Conservation (phyloP, 805 yeast species). For the Teunomyces lycoperdinae region DNA sequence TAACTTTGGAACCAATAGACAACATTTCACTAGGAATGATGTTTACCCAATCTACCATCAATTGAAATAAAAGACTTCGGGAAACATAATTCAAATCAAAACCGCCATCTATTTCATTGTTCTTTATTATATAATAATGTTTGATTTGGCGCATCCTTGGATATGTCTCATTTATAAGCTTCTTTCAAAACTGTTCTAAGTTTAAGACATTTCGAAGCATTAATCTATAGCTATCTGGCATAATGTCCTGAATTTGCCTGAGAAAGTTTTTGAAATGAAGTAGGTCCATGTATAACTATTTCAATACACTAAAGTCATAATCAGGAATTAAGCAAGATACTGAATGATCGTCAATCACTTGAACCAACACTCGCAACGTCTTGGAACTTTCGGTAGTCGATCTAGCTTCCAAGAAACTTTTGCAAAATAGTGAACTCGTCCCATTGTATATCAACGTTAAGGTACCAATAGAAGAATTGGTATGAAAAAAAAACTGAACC, state of each 20-base stretch:
- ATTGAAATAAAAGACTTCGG: slow-evolving; percentile 29
- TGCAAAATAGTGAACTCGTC: slow-evolving; percentile 28
- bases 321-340: slow-evolving; percentile 29
- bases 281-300: slow-evolving; percentile 24
- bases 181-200: slow-evolving; percentile 27
- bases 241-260: slow-evolving; percentile 8
- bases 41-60: slow-evolving; percentile 35
- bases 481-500: slow-evolving; percentile 34
- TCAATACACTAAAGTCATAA: slow-evolving; percentile 28
- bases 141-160: slow-evolving; percentile 29
- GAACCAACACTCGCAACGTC: slow-evolving; percentile 17
- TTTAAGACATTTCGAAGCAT: slow-evolving; percentile 17
- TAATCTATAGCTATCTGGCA: slow-evolving; percentile 5
- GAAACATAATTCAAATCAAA: slow-evolving; percentile 23
- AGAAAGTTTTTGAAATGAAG: slow-evolving; percentile 24
- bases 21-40: slow-evolving; percentile 32
- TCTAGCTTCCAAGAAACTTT: slow-evolving; percentile 20
- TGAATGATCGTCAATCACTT: slow-evolving; percentile 21
- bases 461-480: slow-evolving; percentile 31
- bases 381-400: slow-evolving; percentile 16
- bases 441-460: slow-evolving; percentile 33
- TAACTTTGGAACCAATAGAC: slow-evolving; percentile 23
- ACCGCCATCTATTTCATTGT: slow-evolving; percentile 13
- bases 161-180: slow-evolving; percentile 21
- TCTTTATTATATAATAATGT: slow-evolving; percentile 17